Conservation (phyloP, 192 early-diverging fungal genomes). For the Backusella psychrophila region DNA sequence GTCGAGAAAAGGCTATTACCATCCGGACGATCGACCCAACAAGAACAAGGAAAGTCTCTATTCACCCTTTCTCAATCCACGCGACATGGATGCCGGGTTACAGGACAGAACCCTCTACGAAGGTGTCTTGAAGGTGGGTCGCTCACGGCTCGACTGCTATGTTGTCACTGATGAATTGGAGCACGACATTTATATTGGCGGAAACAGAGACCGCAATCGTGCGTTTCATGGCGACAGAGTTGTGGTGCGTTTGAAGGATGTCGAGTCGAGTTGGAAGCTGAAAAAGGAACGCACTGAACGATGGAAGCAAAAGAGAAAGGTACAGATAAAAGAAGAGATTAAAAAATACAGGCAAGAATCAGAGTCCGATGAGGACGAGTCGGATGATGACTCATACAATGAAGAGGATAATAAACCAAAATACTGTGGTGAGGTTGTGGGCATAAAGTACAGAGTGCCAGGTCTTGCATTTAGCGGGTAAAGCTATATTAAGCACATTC, state of each 20-base stretch:
- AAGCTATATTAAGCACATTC: not conserved
- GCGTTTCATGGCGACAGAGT: slow-evolving; percentile 80
- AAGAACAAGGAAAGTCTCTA: not conserved
- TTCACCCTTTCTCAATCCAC: not conserved
- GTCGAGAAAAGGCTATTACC: not conserved
- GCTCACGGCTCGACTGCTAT: slow-evolving; percentile 77
- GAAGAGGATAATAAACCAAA: slow-evolving; percentile 44
- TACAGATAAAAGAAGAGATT: not conserved
- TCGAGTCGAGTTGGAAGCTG: slow-evolving; percentile 48
- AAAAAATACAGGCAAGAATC: slow-evolving; percentile 17
- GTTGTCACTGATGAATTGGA: slow-evolving; percentile 67
- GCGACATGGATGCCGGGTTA: not conserved
- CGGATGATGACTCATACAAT: slow-evolving; percentile 36
- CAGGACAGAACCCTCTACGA: not conserved
- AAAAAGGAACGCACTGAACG: slow-evolving; percentile 42
- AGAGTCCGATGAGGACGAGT: not conserved
- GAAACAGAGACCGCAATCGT: slow-evolving; percentile 65
- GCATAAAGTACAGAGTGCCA: slow-evolving; percentile 39
- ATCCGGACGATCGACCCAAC: slow-evolving; percentile 1
- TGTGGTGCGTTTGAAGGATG: slow-evolving; percentile 60
- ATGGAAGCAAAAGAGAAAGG: not conserved
- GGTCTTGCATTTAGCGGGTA: slow-evolving; percentile 45
- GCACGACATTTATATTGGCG: slow-evolving; percentile 72
- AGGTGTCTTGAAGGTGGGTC: slow-evolving; percentile 1
- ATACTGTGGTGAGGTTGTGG: slow-evolving; percentile 51